phyloP scores from a whole-genome alignment of 768 basidiomycete species.

The Solioccasus polychromus region DNA sequence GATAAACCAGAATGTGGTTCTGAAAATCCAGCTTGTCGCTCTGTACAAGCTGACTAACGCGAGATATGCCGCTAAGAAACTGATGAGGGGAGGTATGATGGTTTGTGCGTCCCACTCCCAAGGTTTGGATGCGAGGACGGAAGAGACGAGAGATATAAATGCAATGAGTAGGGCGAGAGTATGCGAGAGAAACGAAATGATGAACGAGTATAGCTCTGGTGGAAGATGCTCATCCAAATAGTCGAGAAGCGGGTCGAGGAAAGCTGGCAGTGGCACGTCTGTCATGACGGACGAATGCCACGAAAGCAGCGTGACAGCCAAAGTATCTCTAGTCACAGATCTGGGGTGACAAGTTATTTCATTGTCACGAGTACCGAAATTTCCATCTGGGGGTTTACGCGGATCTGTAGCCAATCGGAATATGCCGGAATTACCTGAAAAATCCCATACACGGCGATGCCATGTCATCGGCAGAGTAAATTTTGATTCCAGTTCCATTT shows the following conservation, averaged over 20 bases:
- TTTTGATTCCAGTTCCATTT: constrained; percentile 17
- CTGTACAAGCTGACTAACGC: constrained; percentile 76
- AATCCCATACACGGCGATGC: constrained; percentile 6
- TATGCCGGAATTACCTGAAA: constrained; percentile 12
- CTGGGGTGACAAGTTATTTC: constrained; percentile 3
- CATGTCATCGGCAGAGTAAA: constrained; percentile 13
- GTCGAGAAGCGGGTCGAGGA: constrained; percentile 53
- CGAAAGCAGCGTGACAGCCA: constrained; percentile 20
- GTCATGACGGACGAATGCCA: constrained; percentile 23
- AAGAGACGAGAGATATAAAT: constrained; percentile 43
- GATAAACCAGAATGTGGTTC: constrained; percentile 62
- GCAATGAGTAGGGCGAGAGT: constrained; percentile 49
- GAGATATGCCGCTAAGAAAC: constrained; percentile 68
- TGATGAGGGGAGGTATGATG: constrained; percentile 71
- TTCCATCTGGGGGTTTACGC: constrained; percentile 4
- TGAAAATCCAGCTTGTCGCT: constrained; percentile 72
- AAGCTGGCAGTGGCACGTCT: constrained; percentile 41
- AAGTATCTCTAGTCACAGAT: constrained; percentile 15
- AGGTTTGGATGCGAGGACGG: constrained; percentile 50
- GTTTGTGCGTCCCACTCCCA: constrained; percentile 65
- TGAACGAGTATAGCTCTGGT: constrained; percentile 48
- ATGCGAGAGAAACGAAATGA: constrained; percentile 52
- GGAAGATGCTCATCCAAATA: constrained; percentile 57
- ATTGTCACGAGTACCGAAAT: constrained; percentile 16
- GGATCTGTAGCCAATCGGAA: constrained; percentile 27